phyloP scores from a whole-genome alignment of 2,329 filamentous ascomycete species.

The Golovinomyces cichoracearum region DNA sequence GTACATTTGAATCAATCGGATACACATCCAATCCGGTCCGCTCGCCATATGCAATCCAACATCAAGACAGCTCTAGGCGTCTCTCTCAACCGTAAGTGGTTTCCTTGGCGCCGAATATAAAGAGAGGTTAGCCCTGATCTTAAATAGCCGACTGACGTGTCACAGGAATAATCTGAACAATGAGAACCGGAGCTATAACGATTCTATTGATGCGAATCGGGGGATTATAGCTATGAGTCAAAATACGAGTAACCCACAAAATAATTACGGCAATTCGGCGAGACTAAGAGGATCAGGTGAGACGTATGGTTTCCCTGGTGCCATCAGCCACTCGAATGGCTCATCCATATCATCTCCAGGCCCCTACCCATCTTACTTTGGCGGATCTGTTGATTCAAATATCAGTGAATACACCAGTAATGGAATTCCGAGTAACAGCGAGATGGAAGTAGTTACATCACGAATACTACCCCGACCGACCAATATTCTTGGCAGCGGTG shows the following conservation, averaged over 20 bases:
- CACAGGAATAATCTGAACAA: conserved; percentile 32
- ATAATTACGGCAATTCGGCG: conserved; percentile 49
- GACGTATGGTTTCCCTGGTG: conserved; percentile 60
- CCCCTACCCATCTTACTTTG: conserved; percentile 62
- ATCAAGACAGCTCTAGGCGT: conserved; percentile 31
- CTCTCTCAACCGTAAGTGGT: conserved; percentile 62
- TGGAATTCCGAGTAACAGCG: conserved; percentile 28
- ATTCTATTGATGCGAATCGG: conserved; percentile 75
- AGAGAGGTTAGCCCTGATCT: no score
- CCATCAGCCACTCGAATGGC: conserved; percentile 49
- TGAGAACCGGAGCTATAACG: conserved; percentile 44
- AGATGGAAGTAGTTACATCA: conserved; percentile 56
- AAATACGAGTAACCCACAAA: conserved; percentile 60
- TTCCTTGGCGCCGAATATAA: no score
- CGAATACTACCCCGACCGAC: conserved; percentile 63
- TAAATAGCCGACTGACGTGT: conserved; percentile 38
- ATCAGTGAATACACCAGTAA: conserved; percentile 84
- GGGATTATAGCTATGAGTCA: conserved; percentile 93
- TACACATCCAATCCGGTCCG: conserved; percentile 42
- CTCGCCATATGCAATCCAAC: conserved; percentile 28
- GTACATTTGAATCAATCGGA: conserved; percentile 49
- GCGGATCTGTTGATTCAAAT: conserved; percentile 57
- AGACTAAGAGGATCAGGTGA: conserved; percentile 47
- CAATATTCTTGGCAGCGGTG: conserved; percentile 33
- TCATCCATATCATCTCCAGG: conserved; percentile 75